Percentiles rank a stretch among this genome's conserved stretches.
Conservation (phyloP, 1,139 yeast species). For the Saccharomyces uvarum region DNA sequence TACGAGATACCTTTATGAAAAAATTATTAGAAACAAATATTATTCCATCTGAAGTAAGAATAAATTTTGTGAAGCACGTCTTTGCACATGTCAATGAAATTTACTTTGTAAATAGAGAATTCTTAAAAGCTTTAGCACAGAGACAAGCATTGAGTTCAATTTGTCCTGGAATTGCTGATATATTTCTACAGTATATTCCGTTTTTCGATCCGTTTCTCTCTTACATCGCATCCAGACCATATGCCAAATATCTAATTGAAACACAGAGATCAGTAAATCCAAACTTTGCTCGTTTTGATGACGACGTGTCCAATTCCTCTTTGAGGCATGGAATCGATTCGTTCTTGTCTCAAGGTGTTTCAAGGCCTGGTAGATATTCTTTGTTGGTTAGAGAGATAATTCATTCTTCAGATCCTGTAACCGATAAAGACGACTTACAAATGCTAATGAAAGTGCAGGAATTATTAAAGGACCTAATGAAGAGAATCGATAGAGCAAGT, state of each 20-base stretch:
- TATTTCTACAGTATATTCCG: slow-evolving; percentile 75
- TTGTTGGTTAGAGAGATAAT: slow-evolving; percentile 73
- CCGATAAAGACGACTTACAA: slow-evolving; percentile 59
- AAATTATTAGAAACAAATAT: slow-evolving; percentile 80
- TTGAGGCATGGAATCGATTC: slow-evolving; percentile 88
- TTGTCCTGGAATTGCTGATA: slow-evolving; percentile 78
- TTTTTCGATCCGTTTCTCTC: slow-evolving; percentile 85
- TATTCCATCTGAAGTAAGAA: slow-evolving; percentile 83
- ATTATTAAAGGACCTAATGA: slow-evolving; percentile 66
- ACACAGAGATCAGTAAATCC: slow-evolving; percentile 87
- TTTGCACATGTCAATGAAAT: slow-evolving; percentile 87
- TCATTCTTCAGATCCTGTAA: slow-evolving; percentile 55
- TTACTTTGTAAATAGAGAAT: slow-evolving; percentile 69
- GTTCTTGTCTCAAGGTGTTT: slow-evolving; percentile 88
- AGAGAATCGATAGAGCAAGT: slow-evolving; percentile 77
- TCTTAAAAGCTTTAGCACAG: slow-evolving; percentile 82
- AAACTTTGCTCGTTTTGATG: slow-evolving; percentile 83
- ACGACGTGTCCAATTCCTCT: slow-evolving; percentile 78
- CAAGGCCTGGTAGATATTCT: slow-evolving; percentile 92
- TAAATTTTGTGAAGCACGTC: slow-evolving; percentile 82
- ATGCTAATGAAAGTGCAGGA: slow-evolving; percentile 67
- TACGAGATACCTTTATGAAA: slow-evolving; percentile 89
- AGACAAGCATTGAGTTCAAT: slow-evolving; percentile 86
- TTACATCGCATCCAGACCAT: slow-evolving; percentile 93
- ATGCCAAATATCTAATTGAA: slow-evolving; percentile 92